Conservation (phyloP, 2,329 filamentous ascomycete species). For the Alternaria incomplexa region DNA sequence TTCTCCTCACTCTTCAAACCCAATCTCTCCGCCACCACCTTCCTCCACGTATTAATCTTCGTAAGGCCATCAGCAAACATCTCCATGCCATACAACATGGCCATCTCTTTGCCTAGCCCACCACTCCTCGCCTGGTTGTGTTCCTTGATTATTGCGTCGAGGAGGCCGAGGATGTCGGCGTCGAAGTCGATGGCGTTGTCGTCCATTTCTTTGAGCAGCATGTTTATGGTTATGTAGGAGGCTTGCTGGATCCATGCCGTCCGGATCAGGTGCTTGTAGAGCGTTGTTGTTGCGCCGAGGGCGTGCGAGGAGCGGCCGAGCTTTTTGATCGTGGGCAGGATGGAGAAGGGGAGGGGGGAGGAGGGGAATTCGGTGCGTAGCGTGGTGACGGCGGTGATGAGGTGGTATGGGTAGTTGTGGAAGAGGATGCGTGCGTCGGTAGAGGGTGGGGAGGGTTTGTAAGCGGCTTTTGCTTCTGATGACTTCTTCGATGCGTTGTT, state of each 20-base stretch:
- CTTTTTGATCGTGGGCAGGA: constrained; percentile 71
- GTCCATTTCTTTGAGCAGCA: constrained; percentile 70
- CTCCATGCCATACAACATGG: constrained; percentile 46
- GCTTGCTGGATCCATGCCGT: constrained; percentile 67
- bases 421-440: constrained; percentile 63
- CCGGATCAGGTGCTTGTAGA: constrained; percentile 71
- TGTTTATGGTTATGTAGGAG: constrained; percentile 62
- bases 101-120: constrained; percentile 30
- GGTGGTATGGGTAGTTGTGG: constrained; percentile 67
- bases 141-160: constrained; percentile 45
- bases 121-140: constrained; percentile 30
- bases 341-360: constrained; percentile 64
- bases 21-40: constrained; percentile 35
- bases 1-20: constrained; percentile 19
- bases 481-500: neutral
- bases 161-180: constrained; percentile 50
- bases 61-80: constrained; percentile 35
- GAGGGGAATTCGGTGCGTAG: constrained; percentile 65
- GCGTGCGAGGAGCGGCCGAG: constrained; percentile 74
- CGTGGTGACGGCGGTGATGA: constrained; percentile 63
- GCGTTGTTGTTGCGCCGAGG: constrained; percentile 70
- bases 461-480: neutral
- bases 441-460: constrained; percentile 4
- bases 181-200: constrained; percentile 66
- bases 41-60: constrained; percentile 42